A percentile compares a stretch with the other conserved stretches of the same genome.
Conservation (phyloP, 2,329 filamentous ascomycete species). For the Fusarium proliferatum region DNA sequence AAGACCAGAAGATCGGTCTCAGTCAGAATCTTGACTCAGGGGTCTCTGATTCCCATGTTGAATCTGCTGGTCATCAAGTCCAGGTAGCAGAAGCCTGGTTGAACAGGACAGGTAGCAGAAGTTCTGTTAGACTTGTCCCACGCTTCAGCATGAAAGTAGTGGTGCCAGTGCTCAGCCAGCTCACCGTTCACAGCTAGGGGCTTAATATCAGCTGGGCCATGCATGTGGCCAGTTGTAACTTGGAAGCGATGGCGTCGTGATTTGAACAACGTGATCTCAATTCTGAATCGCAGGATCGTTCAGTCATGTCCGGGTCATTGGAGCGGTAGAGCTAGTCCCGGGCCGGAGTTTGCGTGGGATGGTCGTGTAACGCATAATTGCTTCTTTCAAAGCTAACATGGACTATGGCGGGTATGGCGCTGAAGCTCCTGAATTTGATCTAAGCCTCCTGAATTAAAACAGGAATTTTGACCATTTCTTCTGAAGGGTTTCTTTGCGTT, state of each 20-base stretch:
- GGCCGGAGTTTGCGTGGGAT: slow-evolving; percentile 14
- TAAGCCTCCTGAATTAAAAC: background rate
- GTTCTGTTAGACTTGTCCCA: slow-evolving; percentile 8
- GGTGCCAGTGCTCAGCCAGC: background rate
- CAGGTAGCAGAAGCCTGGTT: slow-evolving; percentile 9
- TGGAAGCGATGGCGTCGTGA: slow-evolving; percentile 14
- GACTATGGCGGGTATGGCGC: background rate
- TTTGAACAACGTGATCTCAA: slow-evolving; percentile 33
- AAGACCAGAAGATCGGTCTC: slow-evolving; percentile 9
- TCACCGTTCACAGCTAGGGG: background rate
- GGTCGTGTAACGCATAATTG: background rate
- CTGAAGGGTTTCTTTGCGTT: background rate
- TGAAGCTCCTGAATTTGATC: background rate
- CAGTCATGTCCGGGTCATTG: slow-evolving; percentile 15
- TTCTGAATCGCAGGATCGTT: background rate
- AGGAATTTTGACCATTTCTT: background rate
- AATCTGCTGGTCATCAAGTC: slow-evolving; percentile 6
- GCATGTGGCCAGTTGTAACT: slow-evolving; percentile 34
- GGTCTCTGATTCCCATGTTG: background rate
- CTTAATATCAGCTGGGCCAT: slow-evolving; percentile 16
- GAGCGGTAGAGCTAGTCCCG: slow-evolving; percentile 8
- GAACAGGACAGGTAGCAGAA: background rate
- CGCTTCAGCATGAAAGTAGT: background rate
- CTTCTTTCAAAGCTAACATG: slow-evolving; percentile 3
- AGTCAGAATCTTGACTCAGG: slow-evolving; percentile 23